Conservation (phyloP, 768 basidiomycete species). For the Phylloporus sp. region DNA sequence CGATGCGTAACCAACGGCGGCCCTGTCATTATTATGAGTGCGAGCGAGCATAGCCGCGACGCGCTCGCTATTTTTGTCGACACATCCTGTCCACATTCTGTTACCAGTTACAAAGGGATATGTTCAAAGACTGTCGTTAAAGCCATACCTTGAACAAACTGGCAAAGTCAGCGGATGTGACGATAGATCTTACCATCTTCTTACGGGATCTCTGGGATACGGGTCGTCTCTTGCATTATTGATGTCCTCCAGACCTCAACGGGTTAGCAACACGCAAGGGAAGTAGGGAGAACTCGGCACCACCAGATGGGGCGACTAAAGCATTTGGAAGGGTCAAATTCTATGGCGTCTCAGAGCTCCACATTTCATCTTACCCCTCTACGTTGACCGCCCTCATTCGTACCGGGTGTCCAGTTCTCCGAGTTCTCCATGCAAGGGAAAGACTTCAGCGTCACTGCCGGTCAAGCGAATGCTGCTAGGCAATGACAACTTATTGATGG, state of each 20-base stretch:
- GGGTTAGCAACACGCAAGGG: too few species aligned
- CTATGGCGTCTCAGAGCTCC: constrained; percentile 6
- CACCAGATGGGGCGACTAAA: too few species aligned
- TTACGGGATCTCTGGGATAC: constrained; percentile 11
- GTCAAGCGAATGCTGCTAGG: constrained; percentile 2
- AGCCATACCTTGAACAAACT: not conserved
- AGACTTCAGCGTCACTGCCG: constrained; percentile 1
- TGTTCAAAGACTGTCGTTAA: not conserved
- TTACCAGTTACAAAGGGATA: not conserved
- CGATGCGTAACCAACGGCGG: too few species aligned
- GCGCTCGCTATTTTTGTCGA: constrained; percentile 19
- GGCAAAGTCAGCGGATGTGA: not conserved
- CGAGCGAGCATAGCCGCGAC: too few species aligned
- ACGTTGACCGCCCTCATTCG: constrained; percentile 16
- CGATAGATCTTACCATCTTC: not conserved
- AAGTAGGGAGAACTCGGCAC: too few species aligned
- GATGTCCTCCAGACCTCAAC: not conserved
- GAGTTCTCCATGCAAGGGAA: not conserved
- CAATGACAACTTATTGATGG: not conserved
- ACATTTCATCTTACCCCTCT: constrained; percentile 21
- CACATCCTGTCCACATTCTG: constrained; percentile 3
- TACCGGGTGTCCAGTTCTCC: not conserved
- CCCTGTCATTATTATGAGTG: too few species aligned
- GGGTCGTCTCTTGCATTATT: constrained; percentile 10
- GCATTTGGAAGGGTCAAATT: constrained; percentile 2